A percentile compares a stretch with the other conserved stretches of the same genome.
These are phyloP conservation scores for Sporothrix brunneoviolacea DNA, from an alignment of 2,329 filamentous ascomycete species.

Conservation along the genomic window DNA sequence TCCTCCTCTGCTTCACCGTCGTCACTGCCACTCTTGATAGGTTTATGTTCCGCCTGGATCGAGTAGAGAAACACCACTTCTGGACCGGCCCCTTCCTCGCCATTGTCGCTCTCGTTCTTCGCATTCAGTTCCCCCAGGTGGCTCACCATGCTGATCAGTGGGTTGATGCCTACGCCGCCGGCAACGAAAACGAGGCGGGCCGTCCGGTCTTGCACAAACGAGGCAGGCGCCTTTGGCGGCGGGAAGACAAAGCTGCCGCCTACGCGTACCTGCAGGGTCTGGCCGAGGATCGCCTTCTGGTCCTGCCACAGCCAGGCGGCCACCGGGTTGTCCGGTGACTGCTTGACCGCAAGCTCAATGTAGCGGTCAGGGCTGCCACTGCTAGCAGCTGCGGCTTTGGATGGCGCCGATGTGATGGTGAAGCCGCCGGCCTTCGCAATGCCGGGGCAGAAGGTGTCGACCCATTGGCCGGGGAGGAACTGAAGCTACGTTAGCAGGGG, in stretches of 20 bases:
- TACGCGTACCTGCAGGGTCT: conserved; percentile 59
- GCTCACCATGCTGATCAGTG: conserved; percentile 66
- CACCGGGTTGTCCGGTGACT: conserved; percentile 61
- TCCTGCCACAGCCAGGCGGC: conserved; percentile 69
- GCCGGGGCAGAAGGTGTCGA: conserved; percentile 71
- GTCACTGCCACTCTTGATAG: conserved; percentile 15
- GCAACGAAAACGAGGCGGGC: conserved; percentile 64
- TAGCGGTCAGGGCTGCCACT: conserved; percentile 31
- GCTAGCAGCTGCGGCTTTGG: conserved; percentile 31
- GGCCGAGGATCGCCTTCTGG: conserved; percentile 45
- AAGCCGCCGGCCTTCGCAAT: conserved; percentile 72
- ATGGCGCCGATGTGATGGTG: conserved; percentile 74
- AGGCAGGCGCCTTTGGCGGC: conserved; percentile 43
- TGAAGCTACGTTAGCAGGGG: too few relatives aligned
- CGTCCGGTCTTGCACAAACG: conserved; percentile 19
- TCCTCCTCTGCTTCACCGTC: not conserved
- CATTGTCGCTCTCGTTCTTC: conserved; percentile 7
- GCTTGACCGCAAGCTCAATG: conserved; percentile 73
- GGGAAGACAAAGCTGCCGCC: conserved; percentile 81
- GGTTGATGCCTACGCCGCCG: conserved; percentile 78
- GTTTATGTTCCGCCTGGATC: conserved; percentile 30
- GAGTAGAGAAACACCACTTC: conserved; percentile 60
- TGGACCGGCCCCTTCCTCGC: not conserved
- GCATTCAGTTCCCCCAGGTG: conserved; percentile 43
- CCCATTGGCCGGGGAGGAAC: conserved; percentile 82